These are phyloP conservation scores for Penstemon davidsonii DNA, from an alignment of 257 asterid species.

Conservation along the genomic window DNA sequence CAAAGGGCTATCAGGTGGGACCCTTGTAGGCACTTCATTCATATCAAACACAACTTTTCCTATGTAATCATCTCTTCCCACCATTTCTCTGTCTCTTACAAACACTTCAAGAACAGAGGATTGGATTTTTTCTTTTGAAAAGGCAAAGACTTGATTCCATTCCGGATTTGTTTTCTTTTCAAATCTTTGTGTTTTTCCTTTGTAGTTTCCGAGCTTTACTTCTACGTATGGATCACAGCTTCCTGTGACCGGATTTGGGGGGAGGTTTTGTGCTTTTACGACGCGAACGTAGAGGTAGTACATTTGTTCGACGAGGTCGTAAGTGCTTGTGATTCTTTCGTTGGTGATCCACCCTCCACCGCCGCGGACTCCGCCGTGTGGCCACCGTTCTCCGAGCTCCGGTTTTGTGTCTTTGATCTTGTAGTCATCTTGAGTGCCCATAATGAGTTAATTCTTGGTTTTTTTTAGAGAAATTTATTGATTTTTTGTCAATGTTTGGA, in stretches of 20 bases:
- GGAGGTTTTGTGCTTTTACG: conserved; percentile 58
- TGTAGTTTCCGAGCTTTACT: conserved; percentile 70
- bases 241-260: conserved; percentile 51
- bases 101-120: conserved; percentile 53
- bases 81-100: conserved; percentile 55
- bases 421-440: conserved; percentile 39
- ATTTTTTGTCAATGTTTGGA: not conserved
- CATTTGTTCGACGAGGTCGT: conserved; percentile 81
- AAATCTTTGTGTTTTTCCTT: conserved; percentile 57
- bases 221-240: conserved; percentile 64
- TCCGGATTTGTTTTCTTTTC: conserved; percentile 55
- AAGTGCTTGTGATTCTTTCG: conserved; percentile 55
- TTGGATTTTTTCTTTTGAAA: conserved; percentile 65
- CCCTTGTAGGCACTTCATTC: conserved; percentile 63
- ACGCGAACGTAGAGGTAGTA: conserved; percentile 70
- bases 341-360: conserved; percentile 61
- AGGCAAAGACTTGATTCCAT: conserved; percentile 64
- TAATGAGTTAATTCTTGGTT: conserved; percentile 28
- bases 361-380: conserved; percentile 51
- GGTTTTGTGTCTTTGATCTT: conserved; percentile 58
- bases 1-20: conserved; percentile 68
- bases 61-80: conserved; percentile 49
- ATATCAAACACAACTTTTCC: conserved; percentile 62
- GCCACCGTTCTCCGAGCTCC: conserved; percentile 57
- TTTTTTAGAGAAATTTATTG: not conserved